Evolutionary conservation across 257 asterid species (phyloP), one percentile per base, ranked within the genome.

Genomic region (Coffea canephora): DNA sequence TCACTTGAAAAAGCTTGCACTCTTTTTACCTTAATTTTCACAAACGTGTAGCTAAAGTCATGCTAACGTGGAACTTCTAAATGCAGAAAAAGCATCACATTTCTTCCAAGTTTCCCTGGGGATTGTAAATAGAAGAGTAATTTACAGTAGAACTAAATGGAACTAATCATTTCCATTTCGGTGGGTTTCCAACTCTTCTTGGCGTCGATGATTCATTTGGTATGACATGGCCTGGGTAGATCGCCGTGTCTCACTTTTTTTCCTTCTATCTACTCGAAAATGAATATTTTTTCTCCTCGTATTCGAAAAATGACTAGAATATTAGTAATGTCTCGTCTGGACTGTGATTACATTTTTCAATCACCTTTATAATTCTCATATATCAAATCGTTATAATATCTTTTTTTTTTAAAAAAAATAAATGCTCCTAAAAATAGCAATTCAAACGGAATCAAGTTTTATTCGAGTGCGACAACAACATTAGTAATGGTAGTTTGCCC

Each of bases 41-140:
- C 92, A 84, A 88, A 84, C 91, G 87, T 86, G 87, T 78, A 89
- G 81, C 87, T 85, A 87, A 92, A 92, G 90, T 86, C 74, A 82
- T 83, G 89, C 81, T 80, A 84, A 81, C 79, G 81, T 84, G 82
- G 81, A 80, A 41, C 82, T 75, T 71, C 52, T 73, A 76, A 52
- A 74, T 69, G 82, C 77, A 50, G 50, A 36, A 67, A 71, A 76
- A 64, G 64, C 79, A 70, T 2, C 2, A 48, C 50, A 80, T 46
- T 36, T 55, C 43, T 77, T 57, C 77, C 71, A 19, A 64, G 72
- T 67, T 65, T 83, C 80, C 83, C 85, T 89, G 54, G 96, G 88
- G 91, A 89, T 90, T 87, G 82, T 82, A 84, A 69, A 82, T 82
- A 84, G 73, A 54, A 31, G 41, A 43, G 69, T 69, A 31, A 45